Evolutionary conservation across 495 filamentous ascomycete species (phyloP).

Genomic region (Chlorociboria aeruginascens): DNA sequence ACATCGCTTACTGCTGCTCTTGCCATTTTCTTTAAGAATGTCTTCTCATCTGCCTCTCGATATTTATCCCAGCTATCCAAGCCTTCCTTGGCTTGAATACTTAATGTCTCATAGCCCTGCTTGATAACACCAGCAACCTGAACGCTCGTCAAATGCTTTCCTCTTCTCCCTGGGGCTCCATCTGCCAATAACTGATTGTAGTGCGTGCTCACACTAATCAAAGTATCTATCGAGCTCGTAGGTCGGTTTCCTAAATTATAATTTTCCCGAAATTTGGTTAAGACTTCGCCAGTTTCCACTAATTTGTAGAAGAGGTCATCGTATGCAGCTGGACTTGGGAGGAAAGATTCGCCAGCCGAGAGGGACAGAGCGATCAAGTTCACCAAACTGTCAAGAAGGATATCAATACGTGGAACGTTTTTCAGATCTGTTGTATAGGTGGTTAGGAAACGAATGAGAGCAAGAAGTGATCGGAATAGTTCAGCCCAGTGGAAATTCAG

Average conservation of each 20-base stretch:
- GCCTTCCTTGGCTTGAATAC: slow-evolving; percentile 73
- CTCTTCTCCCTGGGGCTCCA: slow-evolving; percentile 35
- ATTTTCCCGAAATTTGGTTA: slow-evolving; percentile 70
- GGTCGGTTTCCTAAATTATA: slow-evolving; percentile 45
- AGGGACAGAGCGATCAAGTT: slow-evolving; percentile 79
- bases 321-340: slow-evolving; percentile 80
- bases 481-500: slow-evolving; percentile 91
- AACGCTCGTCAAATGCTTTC: slow-evolving; percentile 56
- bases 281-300: slow-evolving; percentile 77
- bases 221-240: slow-evolving; percentile 63
- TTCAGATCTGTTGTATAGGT: slow-evolving; percentile 70
- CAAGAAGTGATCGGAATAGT: slow-evolving; percentile 80
- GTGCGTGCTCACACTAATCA: slow-evolving; percentile 75
- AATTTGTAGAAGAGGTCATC: slow-evolving; percentile 98
- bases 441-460: slow-evolving; percentile 81
- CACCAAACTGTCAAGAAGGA: slow-evolving; percentile 58
- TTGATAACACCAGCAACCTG: slow-evolving; percentile 89
- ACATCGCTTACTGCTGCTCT: slow-evolving; percentile 63
- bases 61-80: slow-evolving; percentile 68
- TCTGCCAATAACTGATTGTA: slow-evolving; percentile 73
- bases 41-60: slow-evolving; percentile 64
- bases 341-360: slow-evolving; percentile 80
- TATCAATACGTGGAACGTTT: slow-evolving; percentile 42
- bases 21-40: slow-evolving; percentile 75
- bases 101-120: slow-evolving; percentile 88